phyloP scores from a whole-genome alignment of 257 asterid species.

The Petrea volubilis region DNA sequence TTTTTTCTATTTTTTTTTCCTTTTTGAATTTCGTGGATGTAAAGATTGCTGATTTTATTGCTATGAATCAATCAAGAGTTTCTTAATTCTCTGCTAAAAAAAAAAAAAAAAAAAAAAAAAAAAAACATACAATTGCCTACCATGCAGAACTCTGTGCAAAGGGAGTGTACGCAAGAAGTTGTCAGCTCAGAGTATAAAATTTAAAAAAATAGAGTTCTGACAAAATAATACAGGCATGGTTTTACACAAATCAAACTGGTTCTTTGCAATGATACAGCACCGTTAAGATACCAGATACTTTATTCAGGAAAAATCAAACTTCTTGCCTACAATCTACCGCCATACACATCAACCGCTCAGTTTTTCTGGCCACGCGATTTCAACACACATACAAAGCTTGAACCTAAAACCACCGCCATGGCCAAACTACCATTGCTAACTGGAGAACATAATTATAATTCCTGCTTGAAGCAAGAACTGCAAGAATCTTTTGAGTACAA shows the following conservation, averaged over 20 bases:
- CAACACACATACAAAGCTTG: slow-evolving; percentile 26
- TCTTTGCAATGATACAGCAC: slow-evolving; percentile 19
- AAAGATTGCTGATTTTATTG: background rate
- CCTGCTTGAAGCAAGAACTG: slow-evolving; percentile 25
- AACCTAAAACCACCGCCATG: slow-evolving; percentile 25
- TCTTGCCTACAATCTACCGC: slow-evolving; percentile 37
- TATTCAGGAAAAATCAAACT: slow-evolving; percentile 38
- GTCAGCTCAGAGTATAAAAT: background rate
- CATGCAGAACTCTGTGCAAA: no score
- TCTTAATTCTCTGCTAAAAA: background rate
- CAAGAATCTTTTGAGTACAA: slow-evolving; percentile 9
- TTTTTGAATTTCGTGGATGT: background rate
- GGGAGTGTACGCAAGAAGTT: background rate
- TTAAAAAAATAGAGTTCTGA: slow-evolving; percentile 3
- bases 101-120: no score
- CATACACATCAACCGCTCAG: slow-evolving; percentile 22
- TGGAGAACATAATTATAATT: slow-evolving; percentile 22
- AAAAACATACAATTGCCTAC: no score
- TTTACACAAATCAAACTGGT: slow-evolving; percentile 22
- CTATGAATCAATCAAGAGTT: background rate
- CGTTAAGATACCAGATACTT: slow-evolving; percentile 23
- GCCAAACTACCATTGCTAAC: slow-evolving; percentile 31
- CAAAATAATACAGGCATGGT: slow-evolving; percentile 27
- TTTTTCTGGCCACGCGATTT: slow-evolving; percentile 27
- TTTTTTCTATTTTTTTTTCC: no score